Conservation (phyloP, 2,329 filamentous ascomycete species). For the Fusarium lyarnte region DNA sequence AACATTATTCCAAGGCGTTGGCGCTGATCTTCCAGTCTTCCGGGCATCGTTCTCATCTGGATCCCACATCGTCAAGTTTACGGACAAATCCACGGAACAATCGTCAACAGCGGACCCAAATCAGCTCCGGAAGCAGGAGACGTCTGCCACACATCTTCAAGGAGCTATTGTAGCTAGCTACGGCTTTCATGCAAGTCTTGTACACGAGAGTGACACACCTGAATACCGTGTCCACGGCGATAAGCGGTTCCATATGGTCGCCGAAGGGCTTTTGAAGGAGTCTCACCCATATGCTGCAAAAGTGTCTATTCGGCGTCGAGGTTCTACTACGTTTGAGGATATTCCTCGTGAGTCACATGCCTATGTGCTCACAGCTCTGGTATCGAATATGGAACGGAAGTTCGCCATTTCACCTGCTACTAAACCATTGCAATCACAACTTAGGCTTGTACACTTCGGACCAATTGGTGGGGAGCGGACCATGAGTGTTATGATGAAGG, state of each 20-base stretch:
- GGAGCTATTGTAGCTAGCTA: conserved; percentile 90
- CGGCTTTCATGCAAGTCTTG: conserved; percentile 87
- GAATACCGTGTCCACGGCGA: conserved; percentile 81
- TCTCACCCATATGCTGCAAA: conserved; percentile 61
- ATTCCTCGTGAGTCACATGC: conserved; percentile 65
- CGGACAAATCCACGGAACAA: conserved; percentile 21
- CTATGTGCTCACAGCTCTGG: conserved; percentile 80
- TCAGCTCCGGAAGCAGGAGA: conserved; percentile 43
- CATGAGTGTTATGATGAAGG: conserved; percentile 79
- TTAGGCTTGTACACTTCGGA: conserved; percentile 81
- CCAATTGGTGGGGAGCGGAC: conserved; percentile 70
- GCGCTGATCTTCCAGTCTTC: conserved; percentile 69
- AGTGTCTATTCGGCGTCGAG: conserved; percentile 49
- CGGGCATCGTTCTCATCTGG: conserved; percentile 68
- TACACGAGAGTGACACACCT: conserved; percentile 89
- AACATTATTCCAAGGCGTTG: conserved; percentile 67
- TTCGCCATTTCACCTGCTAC: conserved; percentile 84
- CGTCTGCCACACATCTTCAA: conserved; percentile 58
- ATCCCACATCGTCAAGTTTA: conserved; percentile 58
- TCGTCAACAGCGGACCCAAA: background rate
- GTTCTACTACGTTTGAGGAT: conserved; percentile 24
- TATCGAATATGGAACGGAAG: conserved; percentile 82
- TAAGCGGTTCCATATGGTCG: conserved; percentile 86
- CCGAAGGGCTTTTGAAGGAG: conserved; percentile 73
- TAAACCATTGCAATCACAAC: conserved; percentile 72